Conservation (phyloP, 208 protist species). For the Blastocrithidia nonstop region DNA sequence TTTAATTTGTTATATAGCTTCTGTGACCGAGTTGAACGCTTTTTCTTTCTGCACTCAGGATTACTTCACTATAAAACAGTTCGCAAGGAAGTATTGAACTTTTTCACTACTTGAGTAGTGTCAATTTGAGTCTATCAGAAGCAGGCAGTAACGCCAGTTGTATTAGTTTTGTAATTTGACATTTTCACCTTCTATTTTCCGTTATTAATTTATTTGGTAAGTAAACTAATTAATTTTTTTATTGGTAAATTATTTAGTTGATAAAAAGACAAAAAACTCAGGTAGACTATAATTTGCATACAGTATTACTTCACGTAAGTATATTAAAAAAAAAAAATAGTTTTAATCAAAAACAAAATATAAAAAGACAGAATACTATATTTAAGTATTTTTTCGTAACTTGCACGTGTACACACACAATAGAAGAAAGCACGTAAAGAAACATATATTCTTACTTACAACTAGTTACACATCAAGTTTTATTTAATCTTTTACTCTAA, state of each 20-base stretch:
- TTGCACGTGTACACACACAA: neutral
- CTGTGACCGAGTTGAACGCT: too few relatives aligned
- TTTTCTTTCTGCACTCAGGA: too few relatives aligned
- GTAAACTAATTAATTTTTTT: neutral
- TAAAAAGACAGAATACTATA: neutral
- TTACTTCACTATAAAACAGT: too few relatives aligned
- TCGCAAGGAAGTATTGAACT: too few relatives aligned
- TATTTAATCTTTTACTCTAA: too few relatives aligned
- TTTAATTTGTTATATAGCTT: too few relatives aligned
- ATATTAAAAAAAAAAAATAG: neutral
- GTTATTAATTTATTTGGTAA: neutral
- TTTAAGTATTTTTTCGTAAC: neutral
- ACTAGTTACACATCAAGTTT: too few relatives aligned
- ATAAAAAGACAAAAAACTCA: neutral
- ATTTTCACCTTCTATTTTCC: neutral
- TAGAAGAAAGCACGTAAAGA: too few relatives aligned
- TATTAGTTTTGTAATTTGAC: neutral
- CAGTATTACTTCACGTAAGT: neutral
- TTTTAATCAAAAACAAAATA: conserved; percentile 2
- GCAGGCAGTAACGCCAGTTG: neutral
- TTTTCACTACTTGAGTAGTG: too few relatives aligned
- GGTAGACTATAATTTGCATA: neutral
- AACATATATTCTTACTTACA: too few relatives aligned
- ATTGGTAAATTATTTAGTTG: neutral
- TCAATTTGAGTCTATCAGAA: too few relatives aligned